Evolutionary conservation across 345 rosid species (phyloP), one percentile per base, ranked within the genome.

Genomic region (Eutrema japonicum): DNA sequence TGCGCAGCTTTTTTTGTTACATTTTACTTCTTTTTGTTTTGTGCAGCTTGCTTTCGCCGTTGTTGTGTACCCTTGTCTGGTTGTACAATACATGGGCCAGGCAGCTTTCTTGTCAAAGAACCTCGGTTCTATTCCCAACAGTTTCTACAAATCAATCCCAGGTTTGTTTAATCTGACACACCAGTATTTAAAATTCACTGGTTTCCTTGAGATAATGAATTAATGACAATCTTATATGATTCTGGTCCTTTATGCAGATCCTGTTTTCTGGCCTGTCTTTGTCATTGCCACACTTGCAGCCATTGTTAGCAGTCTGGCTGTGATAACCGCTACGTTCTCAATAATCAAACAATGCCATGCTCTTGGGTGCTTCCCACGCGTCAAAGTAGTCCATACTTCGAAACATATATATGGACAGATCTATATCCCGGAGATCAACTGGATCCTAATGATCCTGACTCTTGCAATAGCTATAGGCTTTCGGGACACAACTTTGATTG

Each of bases 31-130:
- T 7, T 50, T 76, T 64, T 75, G 69, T 38, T 53, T 16, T 76
- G 26, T 80, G 85, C 93, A 91, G 97, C 85, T 93, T 68, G 93
- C 96, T 11, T 93, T 93, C 73, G 82, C 84, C 22, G 73, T 83
- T 73, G 81, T 86, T 26, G 76, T 93, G 73, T 93, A 93, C 80
- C 98, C 97, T 10, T 91, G 97, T 82, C 83, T 93, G 88, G 96
- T 91, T 72, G 84, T 91, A 66, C 98, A 93, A 79, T 93, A 93
- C 83, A 91, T 93, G 98, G 98, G 96, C 45, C 98, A 93, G 79
- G 96, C 97, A 80, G 97, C 98, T 38, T 93, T 80, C 84, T 84
- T 93, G 71, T 93, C 98, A 36, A 89, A 82, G 82, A 71, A 91
- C 79, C 82, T 78, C 18, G 18, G 16, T 2, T 81, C 80, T 30